Conservation (phyloP, 2,329 filamentous ascomycete species). For the Colletotrichum plurivorum region DNA sequence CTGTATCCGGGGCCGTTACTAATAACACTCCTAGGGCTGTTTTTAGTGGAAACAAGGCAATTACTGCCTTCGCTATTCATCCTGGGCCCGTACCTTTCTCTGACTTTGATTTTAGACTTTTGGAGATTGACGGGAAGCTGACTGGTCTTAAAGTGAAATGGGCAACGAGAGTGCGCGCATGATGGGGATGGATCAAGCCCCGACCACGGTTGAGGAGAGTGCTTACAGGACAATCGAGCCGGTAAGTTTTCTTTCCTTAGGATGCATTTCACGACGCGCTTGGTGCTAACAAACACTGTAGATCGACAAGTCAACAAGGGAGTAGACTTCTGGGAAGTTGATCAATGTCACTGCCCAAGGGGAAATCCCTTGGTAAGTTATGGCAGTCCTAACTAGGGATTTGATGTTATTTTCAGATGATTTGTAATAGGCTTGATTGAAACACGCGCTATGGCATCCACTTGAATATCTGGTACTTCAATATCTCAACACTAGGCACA, state of each 20-base stretch:
- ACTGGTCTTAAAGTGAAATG: conserved; percentile 53
- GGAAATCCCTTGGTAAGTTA: conserved; percentile 39
- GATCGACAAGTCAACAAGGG: conserved; percentile 54
- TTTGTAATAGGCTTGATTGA: too few species aligned
- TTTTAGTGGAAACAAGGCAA: conserved; percentile 8
- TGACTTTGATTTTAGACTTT: not conserved
- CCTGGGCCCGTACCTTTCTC: conserved; percentile 42
- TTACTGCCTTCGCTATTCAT: conserved; percentile 39
- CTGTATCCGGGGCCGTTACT: not conserved
- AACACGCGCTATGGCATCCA: too few species aligned
- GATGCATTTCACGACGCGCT: too few species aligned
- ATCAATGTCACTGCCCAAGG: conserved; percentile 37
- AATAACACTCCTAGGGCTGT: not conserved
- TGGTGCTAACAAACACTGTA: not conserved
- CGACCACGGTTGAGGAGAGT: conserved; percentile 52
- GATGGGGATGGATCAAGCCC: conserved; percentile 50
- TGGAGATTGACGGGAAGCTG: not conserved
- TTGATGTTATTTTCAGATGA: too few species aligned
- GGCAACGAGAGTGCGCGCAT: conserved; percentile 52
- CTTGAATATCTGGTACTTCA: too few species aligned
- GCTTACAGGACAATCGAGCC: conserved; percentile 48
- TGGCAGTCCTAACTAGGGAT: too few species aligned
- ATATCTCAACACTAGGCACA: too few species aligned
- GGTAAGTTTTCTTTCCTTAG: not conserved
- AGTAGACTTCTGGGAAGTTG: conserved; percentile 45